A percentile compares a stretch with the other conserved stretches of the same genome.
phyloP scores from a whole-genome alignment of 352 stramenopile genomes.

The Phytopythium montanum region DNA sequence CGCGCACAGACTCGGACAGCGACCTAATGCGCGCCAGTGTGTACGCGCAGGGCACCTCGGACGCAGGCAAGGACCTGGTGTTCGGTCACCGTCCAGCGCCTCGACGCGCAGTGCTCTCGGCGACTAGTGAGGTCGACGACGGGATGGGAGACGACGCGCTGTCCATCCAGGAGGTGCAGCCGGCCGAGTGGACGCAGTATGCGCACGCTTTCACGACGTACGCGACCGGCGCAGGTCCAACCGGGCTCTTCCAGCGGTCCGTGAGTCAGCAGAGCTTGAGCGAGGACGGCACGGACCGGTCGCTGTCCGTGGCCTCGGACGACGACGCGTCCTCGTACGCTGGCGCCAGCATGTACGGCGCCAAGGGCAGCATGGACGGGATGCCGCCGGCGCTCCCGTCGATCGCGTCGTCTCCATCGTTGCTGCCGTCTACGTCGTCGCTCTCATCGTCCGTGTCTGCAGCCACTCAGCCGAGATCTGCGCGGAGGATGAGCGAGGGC shows the following conservation, averaged over 20 bases:
- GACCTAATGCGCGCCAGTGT: constrained; percentile 39
- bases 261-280: constrained; percentile 38
- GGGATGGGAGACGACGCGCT: constrained; percentile 14
- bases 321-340: constrained; percentile 21
- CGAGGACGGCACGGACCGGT: constrained; percentile 60
- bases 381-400: constrained; percentile 15
- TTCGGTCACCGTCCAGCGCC: constrained; percentile 21
- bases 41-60: constrained; percentile 35
- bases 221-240: constrained; percentile 14
- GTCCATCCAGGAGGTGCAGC: constrained; percentile 16
- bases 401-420: constrained; percentile 2
- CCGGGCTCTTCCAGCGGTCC: constrained; percentile 25
- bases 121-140: constrained; percentile 30
- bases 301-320: constrained; percentile 58
- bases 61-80: constrained; percentile 42
- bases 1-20: constrained; percentile 22
- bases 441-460: neutral
- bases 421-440: constrained; percentile 1
- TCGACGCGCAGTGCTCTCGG: neutral
- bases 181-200: constrained; percentile 22
- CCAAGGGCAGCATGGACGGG: constrained; percentile 20
- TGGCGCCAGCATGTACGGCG: constrained; percentile 6
- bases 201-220: constrained; percentile 12
- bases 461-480: constrained; percentile 12
- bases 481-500: constrained; percentile 36